A percentile compares a stretch with the other conserved stretches of the same genome.
Evolutionary conservation across 78 protist species (phyloP).

Genomic region (Dictyostelium capitatum): DNA sequence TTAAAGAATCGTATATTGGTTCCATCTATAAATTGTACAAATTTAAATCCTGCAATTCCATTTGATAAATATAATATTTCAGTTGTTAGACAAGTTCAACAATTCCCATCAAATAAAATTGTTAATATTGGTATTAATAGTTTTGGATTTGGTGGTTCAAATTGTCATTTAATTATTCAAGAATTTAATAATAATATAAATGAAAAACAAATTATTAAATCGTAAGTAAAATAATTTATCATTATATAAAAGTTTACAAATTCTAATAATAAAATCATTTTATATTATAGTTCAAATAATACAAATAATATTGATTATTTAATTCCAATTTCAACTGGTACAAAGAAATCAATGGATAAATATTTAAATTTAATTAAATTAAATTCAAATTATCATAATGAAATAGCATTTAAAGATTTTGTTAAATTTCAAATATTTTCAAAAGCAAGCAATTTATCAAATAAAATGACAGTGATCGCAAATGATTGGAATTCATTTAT

Average conservation of each 20-base stretch:
- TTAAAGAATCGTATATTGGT: constrained; percentile 48
- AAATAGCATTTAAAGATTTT: constrained; percentile 23
- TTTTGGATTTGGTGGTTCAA: constrained; percentile 94
- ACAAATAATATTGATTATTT: constrained; percentile 6
- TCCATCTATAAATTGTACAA: constrained; percentile 45
- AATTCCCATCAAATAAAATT: constrained; percentile 22
- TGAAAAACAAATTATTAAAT: neutral
- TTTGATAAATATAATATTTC: constrained; percentile 57
- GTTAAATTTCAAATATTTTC: constrained; percentile 20
- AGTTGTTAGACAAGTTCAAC: constrained; percentile 50
- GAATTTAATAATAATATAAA: constrained; percentile 15
- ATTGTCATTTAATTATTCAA: constrained; percentile 79
- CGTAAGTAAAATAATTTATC: neutral
- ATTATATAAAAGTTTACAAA: neutral
- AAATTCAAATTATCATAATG: neutral
- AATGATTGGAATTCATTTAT: constrained; percentile 44
- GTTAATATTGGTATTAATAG: constrained; percentile 78
- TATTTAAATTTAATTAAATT: neutral
- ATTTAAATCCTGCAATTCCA: constrained; percentile 51
- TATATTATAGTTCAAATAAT: neutral
- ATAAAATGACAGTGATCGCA: constrained; percentile 22
- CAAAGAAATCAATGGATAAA: constrained; percentile 46
- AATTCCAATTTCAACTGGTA: constrained; percentile 37
- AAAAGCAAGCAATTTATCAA: constrained; percentile 16
- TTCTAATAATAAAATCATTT: constrained; percentile 2